phyloP scores from a whole-genome alignment of 805 yeast species.

The Kluyveromyces siamensis region DNA sequence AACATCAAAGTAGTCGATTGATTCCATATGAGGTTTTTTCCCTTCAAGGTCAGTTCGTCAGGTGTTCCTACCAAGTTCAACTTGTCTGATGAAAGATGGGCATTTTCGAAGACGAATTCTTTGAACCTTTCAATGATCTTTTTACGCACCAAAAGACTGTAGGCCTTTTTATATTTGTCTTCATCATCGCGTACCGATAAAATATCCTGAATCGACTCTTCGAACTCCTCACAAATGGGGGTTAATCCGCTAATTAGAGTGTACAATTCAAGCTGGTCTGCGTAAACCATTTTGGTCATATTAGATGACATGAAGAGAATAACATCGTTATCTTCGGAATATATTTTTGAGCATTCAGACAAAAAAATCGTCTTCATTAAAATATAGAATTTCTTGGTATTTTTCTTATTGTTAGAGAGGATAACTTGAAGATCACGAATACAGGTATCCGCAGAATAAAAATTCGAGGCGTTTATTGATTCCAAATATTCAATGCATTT shows the following conservation, averaged over 20 bases:
- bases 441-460: slow-evolving; percentile 9
- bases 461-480: slow-evolving; percentile 2
- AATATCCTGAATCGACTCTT: slow-evolving; percentile 15
- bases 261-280: slow-evolving; percentile 16
- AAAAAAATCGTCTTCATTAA: slow-evolving; percentile 9
- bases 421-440: slow-evolving; percentile 12
- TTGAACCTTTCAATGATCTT: slow-evolving; percentile 4
- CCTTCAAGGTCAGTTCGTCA: slow-evolving; percentile 6
- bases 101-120: slow-evolving; percentile 2
- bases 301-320: slow-evolving; percentile 18
- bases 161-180: not conserved
- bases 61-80: slow-evolving; percentile 5
- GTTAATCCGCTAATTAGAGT: slow-evolving; percentile 13
- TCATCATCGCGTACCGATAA: not conserved
- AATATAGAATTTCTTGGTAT: slow-evolving; percentile 11
- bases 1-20: not conserved
- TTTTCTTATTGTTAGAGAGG: slow-evolving; percentile 11
- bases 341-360: slow-evolving; percentile 5
- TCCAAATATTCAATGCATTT: slow-evolving; percentile 39
- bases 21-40: not conserved
- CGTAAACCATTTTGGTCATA: slow-evolving; percentile 12
- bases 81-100: slow-evolving; percentile 4
- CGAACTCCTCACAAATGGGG: slow-evolving; percentile 16
- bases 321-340: slow-evolving; percentile 4
- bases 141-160: slow-evolving; percentile 1